Percentiles rank a stretch among this genome's conserved stretches.
Evolutionary conservation across 2,329 filamentous ascomycete genomes (phyloP).

Genomic region (Pseudogymnoascus verrucosus): DNA sequence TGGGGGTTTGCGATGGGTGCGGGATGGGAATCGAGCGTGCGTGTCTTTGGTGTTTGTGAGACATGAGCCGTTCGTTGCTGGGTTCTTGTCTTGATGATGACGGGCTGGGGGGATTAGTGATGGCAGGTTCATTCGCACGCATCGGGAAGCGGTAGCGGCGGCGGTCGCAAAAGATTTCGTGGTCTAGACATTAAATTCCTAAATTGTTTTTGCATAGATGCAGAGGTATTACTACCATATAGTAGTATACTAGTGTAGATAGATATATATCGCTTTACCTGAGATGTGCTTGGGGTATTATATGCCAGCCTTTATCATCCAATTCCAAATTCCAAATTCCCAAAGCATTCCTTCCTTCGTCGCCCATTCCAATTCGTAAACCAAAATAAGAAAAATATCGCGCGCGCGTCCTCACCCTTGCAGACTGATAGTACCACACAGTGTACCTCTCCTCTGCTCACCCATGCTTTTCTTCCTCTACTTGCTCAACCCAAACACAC

Average conservation of each 20-base stretch:
- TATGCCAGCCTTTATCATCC: conserved; percentile 36
- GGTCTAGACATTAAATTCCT: neutral
- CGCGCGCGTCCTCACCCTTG: neutral
- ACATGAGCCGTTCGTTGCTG: neutral
- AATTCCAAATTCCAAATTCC: conserved; percentile 98
- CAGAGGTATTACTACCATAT: neutral
- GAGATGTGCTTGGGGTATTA: neutral
- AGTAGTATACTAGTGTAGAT: neutral
- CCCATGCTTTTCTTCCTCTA: neutral
- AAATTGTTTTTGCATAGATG: neutral
- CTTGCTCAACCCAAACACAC: neutral
- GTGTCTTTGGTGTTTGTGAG: neutral
- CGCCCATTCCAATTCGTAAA: neutral
- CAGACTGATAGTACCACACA: neutral
- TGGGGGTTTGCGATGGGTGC: neutral
- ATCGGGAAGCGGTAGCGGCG: neutral
- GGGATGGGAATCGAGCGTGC: neutral
- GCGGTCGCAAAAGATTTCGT: neutral
- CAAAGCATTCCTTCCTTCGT: conserved; percentile 71
- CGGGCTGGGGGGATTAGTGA: neutral
- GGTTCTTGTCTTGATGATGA: neutral
- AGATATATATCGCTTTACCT: neutral
- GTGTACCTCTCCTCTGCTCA: neutral
- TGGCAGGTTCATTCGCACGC: neutral
- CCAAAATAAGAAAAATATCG: neutral